These are phyloP conservation scores for Entomortierella parvispora DNA, from an alignment of 192 early-diverging fungal species.

Conservation along the genomic window DNA sequence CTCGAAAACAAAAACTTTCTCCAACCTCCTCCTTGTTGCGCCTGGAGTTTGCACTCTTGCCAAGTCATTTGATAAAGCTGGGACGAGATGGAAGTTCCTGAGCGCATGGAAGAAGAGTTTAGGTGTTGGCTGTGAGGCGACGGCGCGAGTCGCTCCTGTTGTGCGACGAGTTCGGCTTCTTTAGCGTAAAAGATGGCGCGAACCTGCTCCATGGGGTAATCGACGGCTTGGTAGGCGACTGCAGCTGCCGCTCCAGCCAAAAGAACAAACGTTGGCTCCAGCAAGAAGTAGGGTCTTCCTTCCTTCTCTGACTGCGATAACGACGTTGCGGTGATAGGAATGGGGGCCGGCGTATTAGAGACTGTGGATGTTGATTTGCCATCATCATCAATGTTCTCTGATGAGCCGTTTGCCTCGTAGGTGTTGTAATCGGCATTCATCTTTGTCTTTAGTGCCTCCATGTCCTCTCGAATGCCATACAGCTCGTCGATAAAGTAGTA, in stretches of 20 bases:
- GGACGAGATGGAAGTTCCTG: constrained; percentile 24
- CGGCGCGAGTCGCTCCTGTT: constrained; percentile 21
- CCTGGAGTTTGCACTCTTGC: constrained; percentile 62
- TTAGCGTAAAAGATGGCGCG: constrained; percentile 73
- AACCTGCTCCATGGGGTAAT: constrained; percentile 76
- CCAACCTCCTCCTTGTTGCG: constrained; percentile 51
- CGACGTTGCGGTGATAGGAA: constrained; percentile 21
- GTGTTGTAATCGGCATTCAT: background rate
- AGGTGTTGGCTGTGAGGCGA: constrained; percentile 45
- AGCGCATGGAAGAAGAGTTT: constrained; percentile 49
- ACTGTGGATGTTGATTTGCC: background rate
- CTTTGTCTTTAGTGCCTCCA: constrained; percentile 20
- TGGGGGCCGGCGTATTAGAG: background rate
- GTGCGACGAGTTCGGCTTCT: constrained; percentile 63
- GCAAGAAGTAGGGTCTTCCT: constrained; percentile 53
- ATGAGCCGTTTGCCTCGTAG: background rate
- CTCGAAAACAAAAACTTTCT: constrained; percentile 60
- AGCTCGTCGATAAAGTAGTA: constrained; percentile 67
- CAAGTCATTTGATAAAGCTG: constrained; percentile 62
- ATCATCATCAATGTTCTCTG: too few relatives aligned
- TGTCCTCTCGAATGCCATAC: constrained; percentile 55
- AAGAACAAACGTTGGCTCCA: constrained; percentile 66
- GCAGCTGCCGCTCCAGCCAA: constrained; percentile 69
- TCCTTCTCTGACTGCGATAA: constrained; percentile 31
- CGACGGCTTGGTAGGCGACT: constrained; percentile 76